Evolutionary conservation across 225 moss, liverwort and hornwort genomes (phyloP).

Genomic region (Climacium dendroides): DNA sequence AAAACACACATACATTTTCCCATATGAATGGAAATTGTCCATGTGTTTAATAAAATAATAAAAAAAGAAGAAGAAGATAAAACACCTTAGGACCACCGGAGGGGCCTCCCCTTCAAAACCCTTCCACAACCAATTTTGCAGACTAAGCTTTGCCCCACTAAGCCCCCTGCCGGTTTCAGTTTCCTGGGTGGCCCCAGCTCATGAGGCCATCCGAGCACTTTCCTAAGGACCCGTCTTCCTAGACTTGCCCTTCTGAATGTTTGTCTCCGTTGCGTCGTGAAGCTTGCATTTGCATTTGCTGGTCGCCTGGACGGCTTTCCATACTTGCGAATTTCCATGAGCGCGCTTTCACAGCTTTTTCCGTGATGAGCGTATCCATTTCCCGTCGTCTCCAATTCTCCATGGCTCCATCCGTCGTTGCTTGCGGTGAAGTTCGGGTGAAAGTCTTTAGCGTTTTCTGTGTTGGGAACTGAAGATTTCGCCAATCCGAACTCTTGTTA

Average conservation of each 20-base stretch:
- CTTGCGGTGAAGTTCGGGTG: neutral
- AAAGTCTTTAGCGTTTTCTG: neutral
- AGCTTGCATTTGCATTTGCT: neutral
- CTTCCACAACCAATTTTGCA: neutral
- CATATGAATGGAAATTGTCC: no score
- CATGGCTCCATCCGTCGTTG: neutral
- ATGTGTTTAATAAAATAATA: no score
- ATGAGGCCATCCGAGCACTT: neutral
- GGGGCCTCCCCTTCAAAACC: no score
- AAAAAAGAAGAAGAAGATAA: no score
- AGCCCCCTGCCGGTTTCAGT: neutral
- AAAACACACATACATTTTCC: no score
- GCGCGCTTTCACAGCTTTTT: neutral
- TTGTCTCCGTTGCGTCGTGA: neutral
- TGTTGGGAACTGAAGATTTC: neutral
- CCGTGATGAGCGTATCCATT: neutral
- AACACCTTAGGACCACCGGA: no score
- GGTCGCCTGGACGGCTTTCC: neutral
- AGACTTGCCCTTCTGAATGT: neutral
- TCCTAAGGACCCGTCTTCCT: neutral
- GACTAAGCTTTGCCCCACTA: neutral
- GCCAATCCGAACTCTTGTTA: neutral
- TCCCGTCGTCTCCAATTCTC: neutral
- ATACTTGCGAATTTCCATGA: neutral
- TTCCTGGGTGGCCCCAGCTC: neutral